Conservation (phyloP, 2,329 filamentous ascomycete species). For the Diplodia mutila region DNA sequence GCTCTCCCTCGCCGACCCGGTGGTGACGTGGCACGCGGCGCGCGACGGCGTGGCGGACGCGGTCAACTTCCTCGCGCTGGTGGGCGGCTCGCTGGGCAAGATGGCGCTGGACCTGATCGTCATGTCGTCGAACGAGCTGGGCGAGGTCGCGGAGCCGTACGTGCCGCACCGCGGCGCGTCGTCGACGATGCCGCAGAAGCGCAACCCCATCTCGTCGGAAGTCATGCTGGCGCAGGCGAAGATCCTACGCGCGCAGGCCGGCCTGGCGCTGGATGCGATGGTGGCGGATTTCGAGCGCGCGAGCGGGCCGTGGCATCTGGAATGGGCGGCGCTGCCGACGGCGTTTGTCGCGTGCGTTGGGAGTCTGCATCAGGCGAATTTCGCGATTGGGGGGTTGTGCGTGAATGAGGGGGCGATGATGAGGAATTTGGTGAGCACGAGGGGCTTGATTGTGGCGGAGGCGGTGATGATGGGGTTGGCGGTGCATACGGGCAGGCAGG, state of each 20-base stretch:
- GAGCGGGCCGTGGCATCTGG: constrained; percentile 62
- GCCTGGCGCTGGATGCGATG: constrained; percentile 60
- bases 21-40: constrained; percentile 62
- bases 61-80: constrained; percentile 56
- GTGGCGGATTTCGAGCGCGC: constrained; percentile 62
- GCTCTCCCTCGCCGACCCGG: constrained; percentile 53
- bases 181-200: constrained; percentile 51
- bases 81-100: constrained; percentile 60
- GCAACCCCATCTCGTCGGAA: constrained; percentile 62
- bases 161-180: constrained; percentile 39
- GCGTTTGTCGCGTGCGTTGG: constrained; percentile 59
- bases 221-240: constrained; percentile 60
- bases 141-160: constrained; percentile 57
- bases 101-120: constrained; percentile 60
- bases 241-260: constrained; percentile 56
- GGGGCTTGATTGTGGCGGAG: constrained; percentile 60
- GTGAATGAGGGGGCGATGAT: constrained; percentile 57
- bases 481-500: constrained; percentile 55
- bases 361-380: constrained; percentile 58
- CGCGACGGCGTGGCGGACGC: constrained; percentile 60
- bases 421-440: constrained; percentile 55
- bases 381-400: constrained; percentile 56
- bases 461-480: constrained; percentile 66
- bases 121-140: constrained; percentile 62
- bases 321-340: constrained; percentile 61